A percentile compares a stretch with the other conserved stretches of the same genome.
Conservation (phyloP, 305 asterid species). For the Fraxinus angustifolia region DNA sequence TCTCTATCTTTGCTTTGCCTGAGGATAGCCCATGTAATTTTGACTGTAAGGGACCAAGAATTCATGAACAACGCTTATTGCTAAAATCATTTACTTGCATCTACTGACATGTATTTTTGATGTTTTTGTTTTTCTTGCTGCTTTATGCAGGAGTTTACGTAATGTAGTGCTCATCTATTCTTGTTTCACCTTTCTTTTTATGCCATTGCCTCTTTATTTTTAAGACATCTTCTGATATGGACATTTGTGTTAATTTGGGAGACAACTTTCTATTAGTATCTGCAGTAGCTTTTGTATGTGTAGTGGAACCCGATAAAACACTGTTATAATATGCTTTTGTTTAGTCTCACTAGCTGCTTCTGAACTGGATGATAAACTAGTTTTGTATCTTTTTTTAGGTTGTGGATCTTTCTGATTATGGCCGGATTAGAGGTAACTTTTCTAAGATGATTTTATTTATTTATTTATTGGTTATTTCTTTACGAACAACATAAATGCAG, state of each 20-base stretch:
- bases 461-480: background rate
- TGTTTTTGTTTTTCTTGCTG: slow-evolving; percentile 7
- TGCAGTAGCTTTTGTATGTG: slow-evolving; percentile 16
- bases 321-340: background rate
- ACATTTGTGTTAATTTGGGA: slow-evolving; percentile 5
- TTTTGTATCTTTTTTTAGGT: slow-evolving; percentile 39
- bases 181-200: background rate
- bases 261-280: background rate
- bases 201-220: background rate
- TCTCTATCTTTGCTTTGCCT: slow-evolving; percentile 5
- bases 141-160: background rate
- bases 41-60: slow-evolving; percentile 2
- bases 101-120: background rate
- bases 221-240: slow-evolving; percentile 7
- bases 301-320: background rate
- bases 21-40: background rate
- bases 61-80: background rate
- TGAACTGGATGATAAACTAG: slow-evolving; percentile 7
- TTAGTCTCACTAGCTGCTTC: slow-evolving; percentile 17
- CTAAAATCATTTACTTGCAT: background rate
- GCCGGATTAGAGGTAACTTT: slow-evolving; percentile 82
- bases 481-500: background rate
- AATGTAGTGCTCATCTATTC: background rate
- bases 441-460: slow-evolving; percentile 2
- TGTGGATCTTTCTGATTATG: slow-evolving; percentile 79